A percentile compares a stretch with the other conserved stretches of the same genome.
These are phyloP conservation scores for Russula virescens DNA, from an alignment of 768 basidiomycete species.

Conservation along the genomic window DNA sequence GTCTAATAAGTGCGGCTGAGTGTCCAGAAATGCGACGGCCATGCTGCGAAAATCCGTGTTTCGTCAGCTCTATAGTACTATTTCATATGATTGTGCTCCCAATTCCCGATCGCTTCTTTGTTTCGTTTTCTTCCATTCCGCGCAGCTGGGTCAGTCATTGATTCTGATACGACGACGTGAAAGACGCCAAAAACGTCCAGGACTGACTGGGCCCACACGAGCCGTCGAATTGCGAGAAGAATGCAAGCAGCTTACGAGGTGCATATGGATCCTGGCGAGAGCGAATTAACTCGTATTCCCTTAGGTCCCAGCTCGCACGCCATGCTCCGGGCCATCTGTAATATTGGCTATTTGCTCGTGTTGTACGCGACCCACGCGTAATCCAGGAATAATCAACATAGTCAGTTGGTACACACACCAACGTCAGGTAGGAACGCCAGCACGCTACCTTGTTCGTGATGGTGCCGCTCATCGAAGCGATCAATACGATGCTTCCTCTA, in stretches of 20 bases:
- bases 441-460: conserved; percentile 61
- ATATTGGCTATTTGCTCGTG: conserved; percentile 67
- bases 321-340: conserved; percentile 80
- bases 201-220: no score
- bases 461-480: conserved; percentile 41
- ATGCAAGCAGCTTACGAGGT: conserved; percentile 33
- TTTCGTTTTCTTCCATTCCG: neutral
- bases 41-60: conserved; percentile 39
- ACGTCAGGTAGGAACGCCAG: neutral
- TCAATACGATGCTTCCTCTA: conserved; percentile 38
- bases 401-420: no score
- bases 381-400: conserved; percentile 38
- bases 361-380: conserved; percentile 76
- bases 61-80: conserved; percentile 9
- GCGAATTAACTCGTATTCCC: conserved; percentile 65
- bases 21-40: conserved; percentile 68
- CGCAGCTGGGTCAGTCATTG: conserved; percentile 2
- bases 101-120: no score
- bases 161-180: neutral
- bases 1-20: conserved; percentile 52
- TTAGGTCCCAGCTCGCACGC: conserved; percentile 68
- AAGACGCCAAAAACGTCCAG: no score
- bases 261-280: conserved; percentile 75
- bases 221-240: no score
- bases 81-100: conserved; percentile 2